Evolutionary conservation across 1,139 yeast genomes (phyloP).

Genomic region (Protomyces pachydermus): DNA sequence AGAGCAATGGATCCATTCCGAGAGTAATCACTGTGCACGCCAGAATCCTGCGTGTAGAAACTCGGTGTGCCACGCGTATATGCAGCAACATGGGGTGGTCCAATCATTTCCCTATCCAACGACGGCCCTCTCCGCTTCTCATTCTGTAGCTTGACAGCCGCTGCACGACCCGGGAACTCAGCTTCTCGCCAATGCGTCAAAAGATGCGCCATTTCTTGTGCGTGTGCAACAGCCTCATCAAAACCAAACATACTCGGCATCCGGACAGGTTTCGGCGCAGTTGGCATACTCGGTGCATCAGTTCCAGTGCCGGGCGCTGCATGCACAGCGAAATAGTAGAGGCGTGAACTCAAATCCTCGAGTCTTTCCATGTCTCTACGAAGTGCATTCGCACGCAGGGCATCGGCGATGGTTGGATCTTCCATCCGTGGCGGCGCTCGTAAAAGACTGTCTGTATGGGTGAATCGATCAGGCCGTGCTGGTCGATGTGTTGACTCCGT

Average conservation of each 20-base stretch:
- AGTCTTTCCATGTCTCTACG: slow-evolving; percentile 29
- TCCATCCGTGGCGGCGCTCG: background rate
- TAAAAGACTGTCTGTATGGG: too few species aligned
- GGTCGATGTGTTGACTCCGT: background rate
- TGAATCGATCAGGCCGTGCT: background rate
- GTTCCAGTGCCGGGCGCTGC: slow-evolving; percentile 11
- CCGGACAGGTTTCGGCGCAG: background rate
- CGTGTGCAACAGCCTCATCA: slow-evolving; percentile 30
- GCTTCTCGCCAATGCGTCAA: slow-evolving; percentile 29
- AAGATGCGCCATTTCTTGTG: slow-evolving; percentile 27
- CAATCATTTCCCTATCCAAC: too few species aligned
- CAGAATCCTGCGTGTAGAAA: background rate
- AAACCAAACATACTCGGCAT: slow-evolving; percentile 21
- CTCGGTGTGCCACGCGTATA: background rate
- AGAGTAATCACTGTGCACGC: background rate
- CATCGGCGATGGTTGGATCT: slow-evolving; percentile 3
- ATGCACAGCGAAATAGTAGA: slow-evolving; percentile 30
- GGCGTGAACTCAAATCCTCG: slow-evolving; percentile 30
- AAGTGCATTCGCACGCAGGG: slow-evolving; percentile 16
- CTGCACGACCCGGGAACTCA: slow-evolving; percentile 5
- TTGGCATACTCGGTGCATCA: background rate
- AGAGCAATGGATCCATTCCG: background rate
- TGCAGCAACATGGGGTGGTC: too few species aligned
- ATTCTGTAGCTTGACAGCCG: background rate
- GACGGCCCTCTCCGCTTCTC: background rate